A percentile compares a stretch with the other conserved stretches of the same genome.
phyloP scores from a whole-genome alignment of 495 filamentous ascomycete genomes.

The Chaetomium fimeti region DNA sequence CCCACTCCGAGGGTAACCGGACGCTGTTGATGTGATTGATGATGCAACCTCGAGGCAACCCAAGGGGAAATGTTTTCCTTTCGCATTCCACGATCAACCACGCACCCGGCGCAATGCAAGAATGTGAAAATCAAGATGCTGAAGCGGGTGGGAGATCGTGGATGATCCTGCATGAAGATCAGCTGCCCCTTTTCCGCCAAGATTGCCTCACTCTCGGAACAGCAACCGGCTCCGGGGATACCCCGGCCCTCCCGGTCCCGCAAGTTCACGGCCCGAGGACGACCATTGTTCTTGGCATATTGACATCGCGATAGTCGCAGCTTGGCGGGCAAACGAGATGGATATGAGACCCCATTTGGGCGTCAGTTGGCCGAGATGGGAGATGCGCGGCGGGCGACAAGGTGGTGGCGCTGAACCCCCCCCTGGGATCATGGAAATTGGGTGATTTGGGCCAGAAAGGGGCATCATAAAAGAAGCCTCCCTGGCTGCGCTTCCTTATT shows the following conservation, averaged over 20 bases:
- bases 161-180: background rate
- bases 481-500: background rate
- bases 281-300: conserved; percentile 25
- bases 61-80: background rate
- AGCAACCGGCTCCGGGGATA: conserved; percentile 2
- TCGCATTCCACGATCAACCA: background rate
- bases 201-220: background rate
- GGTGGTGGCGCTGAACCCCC: conserved; percentile 6
- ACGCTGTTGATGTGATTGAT: background rate
- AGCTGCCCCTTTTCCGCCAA: conserved; percentile 13
- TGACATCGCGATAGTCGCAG: conserved; percentile 23
- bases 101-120: background rate
- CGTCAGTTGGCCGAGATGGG: background rate
- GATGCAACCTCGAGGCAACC: too few relatives aligned
- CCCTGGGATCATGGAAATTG: conserved; percentile 13
- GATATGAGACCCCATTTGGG: background rate
- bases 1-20: background rate
- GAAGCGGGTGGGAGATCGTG: background rate
- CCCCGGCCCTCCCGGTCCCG: conserved; percentile 6
- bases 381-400: background rate
- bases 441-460: background rate
- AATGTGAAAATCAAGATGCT: background rate
- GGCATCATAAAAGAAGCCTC: background rate
- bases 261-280: conserved; percentile 1
- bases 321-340: conserved; percentile 27